Conservation (phyloP, 2,329 filamentous ascomycete genomes). For the Diplodia sapinea region DNA sequence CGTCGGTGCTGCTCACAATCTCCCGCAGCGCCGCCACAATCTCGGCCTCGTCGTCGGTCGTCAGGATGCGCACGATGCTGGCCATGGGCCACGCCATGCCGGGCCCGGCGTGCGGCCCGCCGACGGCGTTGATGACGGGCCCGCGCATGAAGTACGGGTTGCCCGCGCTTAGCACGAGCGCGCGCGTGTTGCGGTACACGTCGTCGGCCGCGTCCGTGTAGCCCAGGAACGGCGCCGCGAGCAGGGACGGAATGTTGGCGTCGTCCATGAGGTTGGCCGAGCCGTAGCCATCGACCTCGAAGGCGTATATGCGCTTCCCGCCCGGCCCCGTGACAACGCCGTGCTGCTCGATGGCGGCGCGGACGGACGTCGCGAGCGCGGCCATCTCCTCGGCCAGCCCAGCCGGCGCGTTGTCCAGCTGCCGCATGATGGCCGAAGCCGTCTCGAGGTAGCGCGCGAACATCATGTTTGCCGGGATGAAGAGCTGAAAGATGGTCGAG, state of each 20-base stretch:
- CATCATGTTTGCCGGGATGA: slow-evolving; percentile 70
- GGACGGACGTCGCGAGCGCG: slow-evolving; percentile 57
- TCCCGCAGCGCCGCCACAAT: slow-evolving; percentile 52
- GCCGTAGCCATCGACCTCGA: slow-evolving; percentile 56
- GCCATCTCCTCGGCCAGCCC: slow-evolving; percentile 64
- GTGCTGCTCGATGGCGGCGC: slow-evolving; percentile 52
- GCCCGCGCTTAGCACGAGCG: slow-evolving; percentile 50
- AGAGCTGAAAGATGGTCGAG: slow-evolving; percentile 56
- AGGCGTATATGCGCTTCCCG: slow-evolving; percentile 51
- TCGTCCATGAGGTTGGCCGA: slow-evolving; percentile 72
- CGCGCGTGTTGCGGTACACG: slow-evolving; percentile 55
- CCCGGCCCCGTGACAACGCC: slow-evolving; percentile 49
- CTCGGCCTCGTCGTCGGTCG: slow-evolving; percentile 55
- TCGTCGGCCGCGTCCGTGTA: slow-evolving; percentile 53
- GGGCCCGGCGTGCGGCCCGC: slow-evolving; percentile 56
- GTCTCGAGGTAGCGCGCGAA: slow-evolving; percentile 67
- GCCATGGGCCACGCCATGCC: slow-evolving; percentile 60
- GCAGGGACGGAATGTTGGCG: slow-evolving; percentile 71
- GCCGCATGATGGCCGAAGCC: slow-evolving; percentile 59
- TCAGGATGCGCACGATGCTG: slow-evolving; percentile 57
- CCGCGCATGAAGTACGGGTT: slow-evolving; percentile 60
- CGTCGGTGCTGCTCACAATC: slow-evolving; percentile 55
- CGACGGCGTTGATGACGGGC: slow-evolving; percentile 55
- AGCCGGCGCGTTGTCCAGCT: slow-evolving; percentile 53
- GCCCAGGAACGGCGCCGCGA: slow-evolving; percentile 68